phyloP scores from a whole-genome alignment of 192 early-diverging fungal species.

The Bifiguratus adelaidae region DNA sequence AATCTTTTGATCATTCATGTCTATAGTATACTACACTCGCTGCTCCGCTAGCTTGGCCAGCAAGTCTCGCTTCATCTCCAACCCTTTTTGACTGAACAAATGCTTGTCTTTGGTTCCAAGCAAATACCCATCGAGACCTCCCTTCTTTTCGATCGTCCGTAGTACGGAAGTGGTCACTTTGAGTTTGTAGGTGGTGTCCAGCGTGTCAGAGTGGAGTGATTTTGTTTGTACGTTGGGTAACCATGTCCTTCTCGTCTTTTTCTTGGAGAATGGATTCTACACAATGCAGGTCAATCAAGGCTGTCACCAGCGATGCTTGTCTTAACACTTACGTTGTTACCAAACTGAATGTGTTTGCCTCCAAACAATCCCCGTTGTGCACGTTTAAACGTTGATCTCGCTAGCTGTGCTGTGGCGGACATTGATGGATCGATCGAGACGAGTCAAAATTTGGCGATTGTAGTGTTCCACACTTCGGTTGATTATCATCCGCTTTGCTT shows the following conservation, averaged over 20 bases:
- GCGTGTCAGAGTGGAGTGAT: slow-evolving; percentile 50
- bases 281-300: not conserved
- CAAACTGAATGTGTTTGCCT: slow-evolving; percentile 47
- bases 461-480: too few species aligned
- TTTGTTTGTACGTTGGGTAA: slow-evolving; percentile 65
- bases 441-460: not conserved
- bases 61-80: slow-evolving; percentile 43
- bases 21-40: too few species aligned
- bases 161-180: slow-evolving; percentile 58
- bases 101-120: slow-evolving; percentile 57
- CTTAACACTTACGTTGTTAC: slow-evolving; percentile 31
- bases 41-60: slow-evolving; percentile 4
- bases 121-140: slow-evolving; percentile 69
- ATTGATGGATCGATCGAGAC: slow-evolving; percentile 15
- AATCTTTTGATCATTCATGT: too few species aligned
- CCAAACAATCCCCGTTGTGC: slow-evolving; percentile 46
- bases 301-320: not conserved
- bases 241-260: slow-evolving; percentile 69
- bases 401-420: slow-evolving; percentile 20
- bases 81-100: slow-evolving; percentile 40
- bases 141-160: slow-evolving; percentile 75
- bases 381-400: slow-evolving; percentile 40
- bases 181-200: slow-evolving; percentile 41
- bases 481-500: too few species aligned
- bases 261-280: slow-evolving; percentile 45